phyloP scores from a whole-genome alignment of 2,329 filamentous ascomycete genomes.

The Fusarium nanum region DNA sequence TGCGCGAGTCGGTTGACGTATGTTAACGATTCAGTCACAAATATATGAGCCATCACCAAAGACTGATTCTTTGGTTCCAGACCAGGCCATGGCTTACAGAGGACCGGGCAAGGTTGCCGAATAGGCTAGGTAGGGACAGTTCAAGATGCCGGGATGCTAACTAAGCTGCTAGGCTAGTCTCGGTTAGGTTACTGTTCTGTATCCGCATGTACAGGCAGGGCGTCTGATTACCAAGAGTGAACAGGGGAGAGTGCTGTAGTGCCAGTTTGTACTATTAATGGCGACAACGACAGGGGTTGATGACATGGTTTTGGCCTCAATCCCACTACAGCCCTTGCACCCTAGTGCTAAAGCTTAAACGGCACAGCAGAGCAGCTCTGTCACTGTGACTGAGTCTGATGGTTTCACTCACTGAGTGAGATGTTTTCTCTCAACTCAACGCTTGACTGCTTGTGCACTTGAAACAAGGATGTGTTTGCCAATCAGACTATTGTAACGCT shows the following conservation, averaged over 20 bases:
- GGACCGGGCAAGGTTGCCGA: conserved; percentile 30
- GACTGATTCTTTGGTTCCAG: conserved; percentile 34
- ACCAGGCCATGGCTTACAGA: conserved; percentile 35
- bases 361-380: conserved; percentile 21
- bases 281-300: conserved; percentile 17
- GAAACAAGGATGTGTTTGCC: neutral
- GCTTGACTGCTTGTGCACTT: neutral
- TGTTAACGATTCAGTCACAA: conserved; percentile 10
- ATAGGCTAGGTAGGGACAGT: conserved; percentile 21
- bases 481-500: conserved; percentile 1
- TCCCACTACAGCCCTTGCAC: conserved; percentile 8
- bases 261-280: conserved; percentile 41
- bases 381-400: neutral
- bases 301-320: conserved; percentile 9
- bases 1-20: neutral
- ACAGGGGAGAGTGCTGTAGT: conserved; percentile 3
- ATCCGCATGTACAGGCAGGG: conserved; percentile 4
- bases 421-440: conserved; percentile 1
- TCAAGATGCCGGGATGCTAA: neutral
- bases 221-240: conserved; percentile 14
- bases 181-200: neutral
- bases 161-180: neutral
- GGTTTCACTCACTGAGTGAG: conserved; percentile 9
- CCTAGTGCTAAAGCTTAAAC: conserved; percentile 43
- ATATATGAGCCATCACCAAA: neutral